Evolutionary conservation across 2,329 filamentous ascomycete genomes (phyloP), one percentile per base, ranked within the genome.

Genomic region (Trichothecium sympodiale): DNA sequence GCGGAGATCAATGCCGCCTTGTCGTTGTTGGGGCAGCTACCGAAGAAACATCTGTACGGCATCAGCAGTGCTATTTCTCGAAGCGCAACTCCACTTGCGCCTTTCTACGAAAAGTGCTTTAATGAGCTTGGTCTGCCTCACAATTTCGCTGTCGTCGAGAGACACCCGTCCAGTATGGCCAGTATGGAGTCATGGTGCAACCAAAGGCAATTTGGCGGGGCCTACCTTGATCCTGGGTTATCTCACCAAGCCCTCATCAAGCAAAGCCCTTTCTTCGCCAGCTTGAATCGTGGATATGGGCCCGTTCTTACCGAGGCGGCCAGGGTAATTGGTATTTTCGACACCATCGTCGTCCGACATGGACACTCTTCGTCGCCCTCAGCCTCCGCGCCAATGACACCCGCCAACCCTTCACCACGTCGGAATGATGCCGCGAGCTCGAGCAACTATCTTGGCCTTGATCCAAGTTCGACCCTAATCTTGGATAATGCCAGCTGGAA

Each of bases 401-500:
- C 67, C 1, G 47, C 62, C 3, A 71, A 65, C 38, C 65, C 68
- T 3, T 56, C 55, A 2, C 60, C 57, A 18, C 55, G 60, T 20
- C 52, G 51, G 31, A 48, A 41, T 17, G 51, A 52, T 34, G 42
- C 43, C 4, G 29, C 43, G 5, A 46, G 44, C 3, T 39, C 46
- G 3, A 34, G 37, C n/a, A 40, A 43, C 7, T 53, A 57, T 31
- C 43, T 50, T 3, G 60, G 61, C 3, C 46, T 71, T 3, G 55
- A 68, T 3, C 59, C 67, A 9, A 69, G 65, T 36, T 67, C 69
- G 0, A 61, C 63, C 5, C 71, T 89, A 29, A 63, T 88, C 13
- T 81, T 86, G 32, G 84, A 91, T 48, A 93, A 93, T 46, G 81
- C 83, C 9, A 77, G 78, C 12, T 91, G 85, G 83, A 86, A 85